phyloP scores from a whole-genome alignment of 2,329 filamentous ascomycete genomes.

The Pseudogymnoascus sp. region DNA sequence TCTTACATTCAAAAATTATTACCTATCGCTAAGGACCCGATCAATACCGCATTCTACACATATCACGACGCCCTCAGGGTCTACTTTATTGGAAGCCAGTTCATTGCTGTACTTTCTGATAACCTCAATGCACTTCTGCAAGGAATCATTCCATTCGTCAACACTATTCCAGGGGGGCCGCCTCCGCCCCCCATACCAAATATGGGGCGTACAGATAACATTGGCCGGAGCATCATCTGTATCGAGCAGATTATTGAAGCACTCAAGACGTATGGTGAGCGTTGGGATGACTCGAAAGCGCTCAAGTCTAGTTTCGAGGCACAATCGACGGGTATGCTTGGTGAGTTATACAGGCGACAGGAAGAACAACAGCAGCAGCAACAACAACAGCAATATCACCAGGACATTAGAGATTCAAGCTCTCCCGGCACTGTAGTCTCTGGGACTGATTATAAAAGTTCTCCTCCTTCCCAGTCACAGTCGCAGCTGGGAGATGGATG shows the following conservation, averaged over 20 bases:
- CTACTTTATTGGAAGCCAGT: slow-evolving; percentile 63
- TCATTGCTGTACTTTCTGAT: slow-evolving; percentile 51
- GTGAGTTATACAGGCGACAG: not conserved
- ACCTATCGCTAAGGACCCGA: slow-evolving; percentile 51
- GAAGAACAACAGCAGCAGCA: not conserved
- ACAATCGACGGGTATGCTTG: not conserved
- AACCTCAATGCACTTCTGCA: slow-evolving; percentile 48
- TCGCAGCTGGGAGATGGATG: not conserved
- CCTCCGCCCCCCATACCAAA: slow-evolving; percentile 41
- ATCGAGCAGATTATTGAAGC: slow-evolving; percentile 46
- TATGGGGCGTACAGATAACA: slow-evolving; percentile 38
- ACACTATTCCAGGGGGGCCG: slow-evolving; percentile 30
- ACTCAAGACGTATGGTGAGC: slow-evolving; percentile 46
- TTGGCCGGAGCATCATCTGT: slow-evolving; percentile 47
- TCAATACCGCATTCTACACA: slow-evolving; percentile 61
- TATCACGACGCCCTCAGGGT: slow-evolving; percentile 82
- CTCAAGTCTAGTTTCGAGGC: slow-evolving; percentile 45
- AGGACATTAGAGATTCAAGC: not conserved
- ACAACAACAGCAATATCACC: not conserved
- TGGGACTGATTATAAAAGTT: not conserved
- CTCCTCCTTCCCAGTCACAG: not conserved
- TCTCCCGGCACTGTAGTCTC: not conserved
- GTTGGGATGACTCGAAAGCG: slow-evolving; percentile 49
- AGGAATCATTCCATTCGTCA: slow-evolving; percentile 22
- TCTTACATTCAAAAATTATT: slow-evolving; percentile 72